These are phyloP conservation scores for Coniochaeta sp. DNA, from an alignment of 2,329 filamentous ascomycete species.

Conservation along the genomic window DNA sequence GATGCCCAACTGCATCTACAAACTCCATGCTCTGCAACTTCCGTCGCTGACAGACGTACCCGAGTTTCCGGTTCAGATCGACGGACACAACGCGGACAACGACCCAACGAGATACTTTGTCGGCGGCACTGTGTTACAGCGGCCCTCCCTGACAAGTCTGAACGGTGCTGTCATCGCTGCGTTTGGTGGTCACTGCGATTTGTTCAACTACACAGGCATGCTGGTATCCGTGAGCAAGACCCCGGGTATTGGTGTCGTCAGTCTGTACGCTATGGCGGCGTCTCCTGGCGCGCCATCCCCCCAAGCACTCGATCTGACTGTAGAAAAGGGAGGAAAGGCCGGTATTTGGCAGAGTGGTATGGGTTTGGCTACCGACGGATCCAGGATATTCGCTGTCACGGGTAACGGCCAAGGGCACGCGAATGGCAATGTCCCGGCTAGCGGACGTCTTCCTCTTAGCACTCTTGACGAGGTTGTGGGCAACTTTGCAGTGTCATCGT, in stretches of 20 bases:
- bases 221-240: slow-evolving; percentile 22
- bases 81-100: slow-evolving; percentile 36
- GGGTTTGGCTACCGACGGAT: slow-evolving; percentile 23
- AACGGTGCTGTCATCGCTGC: slow-evolving; percentile 35
- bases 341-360: slow-evolving; percentile 29
- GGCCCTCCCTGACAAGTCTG: slow-evolving; percentile 24
- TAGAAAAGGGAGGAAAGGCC: slow-evolving; percentile 28
- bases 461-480: slow-evolving; percentile 38
- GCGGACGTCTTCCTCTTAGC: slow-evolving; percentile 21
- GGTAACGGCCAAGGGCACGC: slow-evolving; percentile 25
- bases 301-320: slow-evolving; percentile 20
- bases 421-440: slow-evolving; percentile 26
- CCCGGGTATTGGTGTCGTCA: slow-evolving; percentile 21
- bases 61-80: slow-evolving; percentile 34
- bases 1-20: slow-evolving; percentile 28
- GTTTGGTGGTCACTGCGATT: slow-evolving; percentile 40
- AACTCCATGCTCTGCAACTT: slow-evolving; percentile 31
- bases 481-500: slow-evolving; percentile 31
- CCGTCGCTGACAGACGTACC: slow-evolving; percentile 27
- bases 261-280: slow-evolving; percentile 31
- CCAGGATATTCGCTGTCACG: slow-evolving; percentile 18
- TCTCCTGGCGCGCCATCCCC: slow-evolving; percentile 27
- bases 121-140: slow-evolving; percentile 36
- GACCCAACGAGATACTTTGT: slow-evolving; percentile 34
- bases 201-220: slow-evolving; percentile 35